Base-by-base conservation (phyloP, 441 rosid species). In the Theobroma grandiflorum region DNA sequence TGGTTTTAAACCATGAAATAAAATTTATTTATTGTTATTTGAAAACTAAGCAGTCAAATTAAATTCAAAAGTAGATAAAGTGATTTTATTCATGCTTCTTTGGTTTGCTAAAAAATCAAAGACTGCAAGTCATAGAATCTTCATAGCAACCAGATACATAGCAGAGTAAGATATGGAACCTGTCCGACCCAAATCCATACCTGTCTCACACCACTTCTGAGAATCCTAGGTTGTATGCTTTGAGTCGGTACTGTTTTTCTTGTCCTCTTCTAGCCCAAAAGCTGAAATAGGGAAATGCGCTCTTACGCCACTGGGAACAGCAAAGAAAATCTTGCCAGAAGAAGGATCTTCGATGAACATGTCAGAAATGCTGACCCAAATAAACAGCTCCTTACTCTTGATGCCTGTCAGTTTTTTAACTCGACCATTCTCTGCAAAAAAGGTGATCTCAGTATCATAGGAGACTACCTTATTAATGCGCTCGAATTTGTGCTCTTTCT, bases 221-320 rank as follows among this genome's bases (percentile, higher is more conserved):
- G 53, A 31, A 9, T 22, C 35, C 43, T 68, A 67, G n/a, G 33
- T 18, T 37, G 22, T 49, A 31, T 9, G 37, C 49, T 20, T 20
- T n/a, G 33, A 47, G 8, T 69, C 6, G 18, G 8, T 11, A 4
- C 57, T 33, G 1, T 62, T 64, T 22, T 74, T 38, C 20, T 75
- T 65, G 70, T 43, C 77, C 33, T 86, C 82, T 57, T 82, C 76
- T 20, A n/a, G 80, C 68, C 80, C 86, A 66, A 87, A 91, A 31
- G 92, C 91, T 35, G 86, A 76, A 72, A 85, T 76, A 10, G 91
- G 90, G 49, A 80, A 87, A 12, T 84, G 22, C 45, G 79, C 84
- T 10, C 82, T 74, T 37, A 86, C 20, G 9, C 89, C 89, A 59
- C 73, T 67, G 3, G 81, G 38, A 63, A 58, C 76, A 70, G 81